A percentile compares a stretch with the other conserved stretches of the same genome.
Conservation (phyloP, 1,284 basidiomycete species). For the Puccinia novopanici region DNA sequence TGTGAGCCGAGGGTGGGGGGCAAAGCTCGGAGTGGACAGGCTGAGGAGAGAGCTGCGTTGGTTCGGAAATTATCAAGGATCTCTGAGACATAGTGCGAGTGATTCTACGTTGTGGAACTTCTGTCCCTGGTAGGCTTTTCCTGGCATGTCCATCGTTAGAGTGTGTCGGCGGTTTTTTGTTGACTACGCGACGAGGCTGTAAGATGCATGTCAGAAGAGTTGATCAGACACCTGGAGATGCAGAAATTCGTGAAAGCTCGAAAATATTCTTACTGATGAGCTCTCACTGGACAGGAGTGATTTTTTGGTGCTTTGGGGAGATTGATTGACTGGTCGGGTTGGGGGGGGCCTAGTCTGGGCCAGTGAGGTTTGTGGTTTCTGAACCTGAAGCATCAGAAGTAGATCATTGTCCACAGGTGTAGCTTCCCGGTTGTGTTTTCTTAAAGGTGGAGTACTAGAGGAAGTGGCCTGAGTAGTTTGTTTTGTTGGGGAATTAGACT, state of each 20-base stretch:
- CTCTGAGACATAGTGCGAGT: background rate
- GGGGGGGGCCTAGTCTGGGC: background rate
- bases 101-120: conserved; percentile 5
- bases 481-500: background rate
- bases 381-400: conserved; percentile 1
- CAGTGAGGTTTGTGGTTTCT: conserved; percentile 18
- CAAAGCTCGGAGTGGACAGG: background rate
- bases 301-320: background rate
- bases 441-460: background rate
- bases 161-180: background rate
- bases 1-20: background rate
- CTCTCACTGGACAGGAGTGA: background rate
- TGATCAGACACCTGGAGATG: background rate
- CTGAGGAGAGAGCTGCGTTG: background rate
- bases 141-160: background rate
- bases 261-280: conserved; percentile 9
- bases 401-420: conserved; percentile 22
- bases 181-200: conserved; percentile 20
- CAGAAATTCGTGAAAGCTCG: background rate
- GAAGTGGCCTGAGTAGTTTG: background rate
- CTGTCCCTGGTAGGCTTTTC: background rate
- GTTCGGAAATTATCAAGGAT: background rate
- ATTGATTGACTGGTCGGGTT: background rate
- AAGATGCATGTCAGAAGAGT: background rate
- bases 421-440: background rate